A percentile compares a stretch with the other conserved stretches of the same genome.
Conservation (phyloP, 768 basidiomycete species). For the Crepidotus variabilis region DNA sequence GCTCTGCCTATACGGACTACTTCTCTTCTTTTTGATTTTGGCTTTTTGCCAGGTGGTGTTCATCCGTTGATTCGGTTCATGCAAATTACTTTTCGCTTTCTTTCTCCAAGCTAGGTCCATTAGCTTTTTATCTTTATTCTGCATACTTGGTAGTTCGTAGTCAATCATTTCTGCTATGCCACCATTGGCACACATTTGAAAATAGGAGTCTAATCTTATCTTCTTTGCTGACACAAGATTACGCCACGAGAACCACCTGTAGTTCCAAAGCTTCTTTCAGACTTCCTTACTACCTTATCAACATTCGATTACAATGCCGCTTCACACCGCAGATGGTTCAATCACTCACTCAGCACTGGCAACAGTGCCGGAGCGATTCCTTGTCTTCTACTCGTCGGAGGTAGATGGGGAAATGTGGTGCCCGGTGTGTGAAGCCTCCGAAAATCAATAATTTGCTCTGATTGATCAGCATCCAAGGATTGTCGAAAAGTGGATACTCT, state of each 20-base stretch:
- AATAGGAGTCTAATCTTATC: too few relatives aligned
- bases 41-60: slow-evolving; percentile 11
- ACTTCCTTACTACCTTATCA: not conserved
- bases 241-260: too few relatives aligned
- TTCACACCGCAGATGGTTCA: slow-evolving; percentile 34
- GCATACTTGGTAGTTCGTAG: too few relatives aligned
- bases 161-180: too few relatives aligned
- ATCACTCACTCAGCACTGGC: slow-evolving; percentile 33
- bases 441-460: not conserved
- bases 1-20: not conserved
- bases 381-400: slow-evolving; percentile 72
- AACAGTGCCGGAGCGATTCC: slow-evolving; percentile 42
- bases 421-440: slow-evolving; percentile 41
- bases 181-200: too few relatives aligned
- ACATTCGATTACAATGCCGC: slow-evolving; percentile 40
- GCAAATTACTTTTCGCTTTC: not conserved
- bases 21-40: not conserved
- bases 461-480: slow-evolving; percentile 39
- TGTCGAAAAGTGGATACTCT: slow-evolving; percentile 58
- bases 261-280: not conserved
- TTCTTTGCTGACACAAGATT: too few relatives aligned
- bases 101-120: too few relatives aligned
- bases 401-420: slow-evolving; percentile 68
- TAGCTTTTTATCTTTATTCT: too few relatives aligned
- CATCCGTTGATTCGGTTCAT: slow-evolving; percentile 2